Conservation (phyloP, 495 filamentous ascomycete genomes). For the Aspergillus carlsbadensis region DNA sequence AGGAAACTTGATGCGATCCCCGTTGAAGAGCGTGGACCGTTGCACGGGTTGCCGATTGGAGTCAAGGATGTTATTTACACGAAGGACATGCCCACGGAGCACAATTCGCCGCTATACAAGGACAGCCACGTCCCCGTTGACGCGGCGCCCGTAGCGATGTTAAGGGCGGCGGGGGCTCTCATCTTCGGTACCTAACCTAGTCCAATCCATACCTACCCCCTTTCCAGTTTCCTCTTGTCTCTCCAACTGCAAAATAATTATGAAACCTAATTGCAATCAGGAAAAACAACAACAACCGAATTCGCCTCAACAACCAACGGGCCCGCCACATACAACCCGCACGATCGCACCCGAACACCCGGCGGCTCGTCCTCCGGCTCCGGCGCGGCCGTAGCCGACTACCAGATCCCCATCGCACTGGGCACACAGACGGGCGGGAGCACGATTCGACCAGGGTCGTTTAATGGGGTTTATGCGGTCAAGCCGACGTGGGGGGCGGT, state of each 20-base stretch:
- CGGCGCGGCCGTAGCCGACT: conserved; percentile 17
- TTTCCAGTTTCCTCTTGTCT: background rate
- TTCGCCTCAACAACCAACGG: conserved; percentile 13
- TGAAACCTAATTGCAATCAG: background rate
- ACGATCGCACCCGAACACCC: conserved; percentile 7
- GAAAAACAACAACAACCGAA: conserved; percentile 20
- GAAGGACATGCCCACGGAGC: conserved; percentile 24
- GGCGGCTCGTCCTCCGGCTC: conserved; percentile 18
- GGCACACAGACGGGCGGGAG: conserved; percentile 30
- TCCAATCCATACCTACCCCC: too few relatives aligned
- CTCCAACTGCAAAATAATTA: background rate
- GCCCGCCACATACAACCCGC: conserved; percentile 4
- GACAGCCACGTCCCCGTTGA: conserved; percentile 7
- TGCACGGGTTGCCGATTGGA: conserved; percentile 54
- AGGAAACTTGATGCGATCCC: conserved; percentile 49
- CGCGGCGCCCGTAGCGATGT: conserved; percentile 8
- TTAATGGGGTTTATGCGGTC: conserved; percentile 52
- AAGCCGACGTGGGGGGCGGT: conserved; percentile 59
- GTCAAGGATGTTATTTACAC: conserved; percentile 61
- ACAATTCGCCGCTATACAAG: conserved; percentile 16
- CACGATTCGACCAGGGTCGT: conserved; percentile 50
- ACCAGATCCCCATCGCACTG: conserved; percentile 14
- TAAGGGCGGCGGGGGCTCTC: conserved; percentile 14
- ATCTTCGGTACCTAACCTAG: conserved; percentile 9
- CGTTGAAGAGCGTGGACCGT: conserved; percentile 42